These are phyloP conservation scores for Clavispora carvajalis DNA, from an alignment of 805 yeast genomes.

Conservation along the genomic window DNA sequence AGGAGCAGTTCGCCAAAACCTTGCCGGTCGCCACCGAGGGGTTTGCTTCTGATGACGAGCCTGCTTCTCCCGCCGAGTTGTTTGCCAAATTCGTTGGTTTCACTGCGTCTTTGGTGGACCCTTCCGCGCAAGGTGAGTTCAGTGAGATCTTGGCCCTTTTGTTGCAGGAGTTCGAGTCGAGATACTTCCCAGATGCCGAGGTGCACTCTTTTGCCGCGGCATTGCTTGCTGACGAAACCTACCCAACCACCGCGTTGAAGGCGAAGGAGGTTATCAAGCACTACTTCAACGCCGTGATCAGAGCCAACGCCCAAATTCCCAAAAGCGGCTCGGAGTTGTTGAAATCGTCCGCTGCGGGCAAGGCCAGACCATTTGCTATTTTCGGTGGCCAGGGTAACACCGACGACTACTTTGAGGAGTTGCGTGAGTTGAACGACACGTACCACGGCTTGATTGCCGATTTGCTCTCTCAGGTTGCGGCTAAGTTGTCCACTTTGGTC, in stretches of 20 bases:
- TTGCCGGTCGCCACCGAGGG: conserved; percentile 82
- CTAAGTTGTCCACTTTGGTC: conserved; percentile 61
- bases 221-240: conserved; percentile 48
- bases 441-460: conserved; percentile 73
- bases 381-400: conserved; percentile 99
- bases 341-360: conserved; percentile 50
- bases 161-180: conserved; percentile 77
- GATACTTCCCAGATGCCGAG: conserved; percentile 60
- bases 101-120: conserved; percentile 45
- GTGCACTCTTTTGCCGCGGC: conserved; percentile 84
- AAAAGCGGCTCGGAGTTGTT: conserved; percentile 45
- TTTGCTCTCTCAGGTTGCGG: conserved; percentile 65
- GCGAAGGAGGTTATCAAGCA: conserved; percentile 70
- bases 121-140: conserved; percentile 47
- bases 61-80: conserved; percentile 79
- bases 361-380: conserved; percentile 70
- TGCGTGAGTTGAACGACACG: conserved; percentile 73
- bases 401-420: conserved; percentile 95
- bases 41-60: conserved; percentile 81
- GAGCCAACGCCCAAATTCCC: conserved; percentile 22
- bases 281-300: conserved; percentile 50
- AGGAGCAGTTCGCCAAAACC: conserved; percentile 74
- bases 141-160: conserved; percentile 67
- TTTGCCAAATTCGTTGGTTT: conserved; percentile 80
- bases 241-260: conserved; percentile 66